Evolutionary conservation across 1,284 basidiomycete species (phyloP).

Genomic region (Apiotrichum gamsii): DNA sequence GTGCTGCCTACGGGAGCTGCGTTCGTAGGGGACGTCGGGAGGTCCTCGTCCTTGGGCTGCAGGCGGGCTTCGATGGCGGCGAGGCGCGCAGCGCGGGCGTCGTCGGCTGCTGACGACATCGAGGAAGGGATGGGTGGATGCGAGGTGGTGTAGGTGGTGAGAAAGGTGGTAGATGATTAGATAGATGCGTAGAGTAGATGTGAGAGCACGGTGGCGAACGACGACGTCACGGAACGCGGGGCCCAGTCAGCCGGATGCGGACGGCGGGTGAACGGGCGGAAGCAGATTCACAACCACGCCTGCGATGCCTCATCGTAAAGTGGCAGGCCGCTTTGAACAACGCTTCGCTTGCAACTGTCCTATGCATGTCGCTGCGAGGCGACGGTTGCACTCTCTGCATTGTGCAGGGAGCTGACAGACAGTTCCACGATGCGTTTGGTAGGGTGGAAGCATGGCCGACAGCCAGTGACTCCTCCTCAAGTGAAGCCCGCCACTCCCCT

Average conservation of each 20-base stretch:
- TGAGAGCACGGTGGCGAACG: conserved; percentile 1
- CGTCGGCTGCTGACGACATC: not conserved
- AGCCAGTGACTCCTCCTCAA: too few relatives aligned
- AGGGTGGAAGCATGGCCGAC: too few relatives aligned
- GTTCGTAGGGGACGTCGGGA: too few relatives aligned
- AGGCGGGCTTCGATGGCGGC: conserved; percentile 38
- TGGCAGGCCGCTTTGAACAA: too few relatives aligned
- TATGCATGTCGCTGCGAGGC: too few relatives aligned
- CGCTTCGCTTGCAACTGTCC: too few relatives aligned
- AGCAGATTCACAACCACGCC: not conserved
- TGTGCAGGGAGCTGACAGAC: not conserved
- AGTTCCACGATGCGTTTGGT: too few relatives aligned
- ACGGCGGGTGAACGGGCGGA: not conserved
- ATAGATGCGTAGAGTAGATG: not conserved
- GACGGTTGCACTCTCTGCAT: not conserved
- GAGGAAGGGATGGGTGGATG: not conserved
- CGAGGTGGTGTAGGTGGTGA: too few relatives aligned
- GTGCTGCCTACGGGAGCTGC: too few relatives aligned
- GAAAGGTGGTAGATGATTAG: too few relatives aligned
- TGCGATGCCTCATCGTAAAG: too few relatives aligned
- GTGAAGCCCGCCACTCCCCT: too few relatives aligned
- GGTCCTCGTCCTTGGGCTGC: conserved; percentile 1
- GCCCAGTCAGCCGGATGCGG: not conserved
- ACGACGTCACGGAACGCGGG: not conserved
- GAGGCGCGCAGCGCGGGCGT: conserved; percentile 16